Conservation (phyloP, 768 basidiomycete genomes). For the Termitomyces sp. region DNA sequence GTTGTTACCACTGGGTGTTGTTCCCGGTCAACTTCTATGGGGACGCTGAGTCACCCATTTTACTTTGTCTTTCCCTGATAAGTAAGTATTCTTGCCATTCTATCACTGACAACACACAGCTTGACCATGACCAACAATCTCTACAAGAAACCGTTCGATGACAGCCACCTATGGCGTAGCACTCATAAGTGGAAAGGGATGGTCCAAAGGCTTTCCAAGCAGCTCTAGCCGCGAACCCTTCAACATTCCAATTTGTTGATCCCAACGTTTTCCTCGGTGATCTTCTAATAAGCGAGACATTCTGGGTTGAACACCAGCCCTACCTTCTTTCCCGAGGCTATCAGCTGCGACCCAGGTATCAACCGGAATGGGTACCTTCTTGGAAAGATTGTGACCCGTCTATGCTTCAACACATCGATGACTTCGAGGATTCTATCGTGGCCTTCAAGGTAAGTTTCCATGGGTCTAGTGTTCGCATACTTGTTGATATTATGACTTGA, state of each 20-base stretch:
- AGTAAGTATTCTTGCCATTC: no score
- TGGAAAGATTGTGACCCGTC: background rate
- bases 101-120: background rate
- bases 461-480: background rate
- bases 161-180: background rate
- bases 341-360: slow-evolving; percentile 4
- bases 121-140: background rate
- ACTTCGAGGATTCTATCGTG: background rate
- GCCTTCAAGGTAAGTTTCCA: background rate
- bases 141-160: background rate
- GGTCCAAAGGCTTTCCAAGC: background rate
- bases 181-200: background rate
- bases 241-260: background rate
- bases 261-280: background rate
- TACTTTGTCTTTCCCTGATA: no score
- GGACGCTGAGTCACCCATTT: no score
- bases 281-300: background rate
- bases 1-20: no score
- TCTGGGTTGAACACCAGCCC: slow-evolving; percentile 1
- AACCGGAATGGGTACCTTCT: background rate
- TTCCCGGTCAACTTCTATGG: no score
- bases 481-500: background rate
- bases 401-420: background rate
- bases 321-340: slow-evolving; percentile 4
- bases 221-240: background rate